These are phyloP conservation scores for Leptographium radiaticola DNA, from an alignment of 2,329 filamentous ascomycete genomes.

Conservation along the genomic window DNA sequence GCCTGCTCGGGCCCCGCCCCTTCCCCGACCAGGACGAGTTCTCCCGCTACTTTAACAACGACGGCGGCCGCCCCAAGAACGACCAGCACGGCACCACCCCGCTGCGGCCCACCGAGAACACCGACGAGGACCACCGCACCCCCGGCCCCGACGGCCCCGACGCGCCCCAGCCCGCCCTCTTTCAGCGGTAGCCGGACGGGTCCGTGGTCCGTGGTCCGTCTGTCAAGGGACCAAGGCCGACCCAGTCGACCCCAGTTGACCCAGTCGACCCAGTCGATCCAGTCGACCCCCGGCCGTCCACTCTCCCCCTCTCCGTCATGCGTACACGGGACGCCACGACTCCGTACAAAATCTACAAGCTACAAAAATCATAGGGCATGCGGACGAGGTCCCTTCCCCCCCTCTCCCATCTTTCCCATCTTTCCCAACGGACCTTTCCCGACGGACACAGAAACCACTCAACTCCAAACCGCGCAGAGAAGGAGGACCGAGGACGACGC, in stretches of 20 bases:
- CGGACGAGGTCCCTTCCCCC: not conserved
- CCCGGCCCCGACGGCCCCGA: conserved; percentile 4
- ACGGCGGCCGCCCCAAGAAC: conserved; percentile 23
- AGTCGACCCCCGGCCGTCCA: too few species aligned
- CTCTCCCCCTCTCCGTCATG: too few species aligned
- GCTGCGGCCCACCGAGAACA: conserved; percentile 31
- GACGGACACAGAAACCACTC: not conserved
- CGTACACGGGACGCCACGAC: too few species aligned
- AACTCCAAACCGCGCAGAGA: not conserved
- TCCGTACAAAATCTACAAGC: too few species aligned
- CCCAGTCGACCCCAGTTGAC: too few species aligned
- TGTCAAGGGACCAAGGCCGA: too few species aligned
- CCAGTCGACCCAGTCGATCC: too few species aligned
- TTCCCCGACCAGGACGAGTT: conserved; percentile 84
- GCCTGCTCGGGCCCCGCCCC: conserved; percentile 71
- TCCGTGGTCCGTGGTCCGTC: too few species aligned
- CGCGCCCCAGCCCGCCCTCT: conserved; percentile 4
- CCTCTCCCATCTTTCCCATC: too few species aligned
- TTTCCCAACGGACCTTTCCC: too few species aligned
- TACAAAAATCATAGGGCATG: too few species aligned
- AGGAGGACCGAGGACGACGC: not conserved
- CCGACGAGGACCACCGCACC: conserved; percentile 1
- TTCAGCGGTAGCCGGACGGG: not conserved
- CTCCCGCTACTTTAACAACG: conserved; percentile 76
- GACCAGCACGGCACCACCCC: conserved; percentile 42